Base-by-base conservation (phyloP, 140 eudicot genomes). In the Senecio squalidus region DNA sequence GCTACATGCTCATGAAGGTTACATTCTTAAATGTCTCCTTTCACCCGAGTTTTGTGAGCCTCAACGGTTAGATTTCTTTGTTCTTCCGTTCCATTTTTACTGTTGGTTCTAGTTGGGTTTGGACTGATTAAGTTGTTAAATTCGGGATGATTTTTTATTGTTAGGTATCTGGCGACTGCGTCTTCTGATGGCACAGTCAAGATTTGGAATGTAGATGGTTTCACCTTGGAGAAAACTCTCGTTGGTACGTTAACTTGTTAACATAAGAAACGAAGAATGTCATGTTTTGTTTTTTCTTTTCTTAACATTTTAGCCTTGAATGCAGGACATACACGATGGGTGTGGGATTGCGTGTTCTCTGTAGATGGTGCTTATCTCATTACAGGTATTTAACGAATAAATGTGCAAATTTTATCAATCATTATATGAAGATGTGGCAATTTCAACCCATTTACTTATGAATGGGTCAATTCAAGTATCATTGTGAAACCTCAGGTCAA, bases 311-410 rank as follows among this genome's bases (percentile, higher is more conserved):
- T 49, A 5, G 27, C 55, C 47, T 41, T 18, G 17, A 26, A 17
- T 69, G 60, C 43, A 92, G 98, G 98, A 46, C 98, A 92, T 72
- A 81, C 78, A 57, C 96, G 96, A 7, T 92, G 98, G 98, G 98
- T 92, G 28, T 92, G 98, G 98, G 98, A 92, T 64, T 92, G 98
- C 46, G 98, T 87, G 33, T 87, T 84, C 73, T 92, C 98, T 9
- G 98, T 86, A 0, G 98, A 92, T 25, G 98, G 98, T 64, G 98
- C 98, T 55, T 92, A 71, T 74, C 93, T 92, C 23, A 87, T 92
- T 72, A 92, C 98, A 78, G 98, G 98, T 88, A 84, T 52, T 15
- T 53, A 5, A 22, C 11, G 28, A 26, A 18, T 2, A 18, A 56
- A 51, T 5, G 5, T 51, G 14, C 16, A 3, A 44, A 44, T 6